Evolutionary conservation across 345 rosid species (phyloP).

Genomic region (Heritiera fomes): DNA sequence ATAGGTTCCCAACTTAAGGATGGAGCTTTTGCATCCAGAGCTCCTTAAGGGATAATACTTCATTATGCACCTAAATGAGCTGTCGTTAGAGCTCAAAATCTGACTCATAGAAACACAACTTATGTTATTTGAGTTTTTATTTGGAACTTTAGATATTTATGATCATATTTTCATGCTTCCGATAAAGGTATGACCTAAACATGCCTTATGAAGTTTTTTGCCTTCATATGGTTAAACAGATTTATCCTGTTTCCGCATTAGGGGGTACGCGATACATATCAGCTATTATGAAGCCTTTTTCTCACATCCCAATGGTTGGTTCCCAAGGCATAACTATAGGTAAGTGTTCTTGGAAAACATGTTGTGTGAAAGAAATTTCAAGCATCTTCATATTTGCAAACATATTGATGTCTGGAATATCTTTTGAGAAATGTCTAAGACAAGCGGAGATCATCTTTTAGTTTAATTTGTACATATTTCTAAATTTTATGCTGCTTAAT

Average conservation of each 20-base stretch:
- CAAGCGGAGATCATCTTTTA: background rate
- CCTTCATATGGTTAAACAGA: constrained; percentile 35
- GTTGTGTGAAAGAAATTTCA: background rate
- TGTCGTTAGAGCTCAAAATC: background rate
- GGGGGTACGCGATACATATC: constrained; percentile 52
- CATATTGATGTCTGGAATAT: background rate
- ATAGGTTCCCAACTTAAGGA: background rate
- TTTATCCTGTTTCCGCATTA: constrained; percentile 59
- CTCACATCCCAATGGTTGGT: constrained; percentile 59
- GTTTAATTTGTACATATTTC: background rate
- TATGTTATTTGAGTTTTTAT: background rate
- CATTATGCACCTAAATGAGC: background rate
- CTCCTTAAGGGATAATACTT: background rate
- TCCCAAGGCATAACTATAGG: constrained; percentile 65
- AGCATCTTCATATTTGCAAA: background rate
- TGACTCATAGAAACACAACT: background rate
- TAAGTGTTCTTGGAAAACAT: constrained; percentile 18
- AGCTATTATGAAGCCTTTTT: constrained; percentile 58
- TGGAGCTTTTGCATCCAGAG: background rate
- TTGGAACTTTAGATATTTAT: background rate
- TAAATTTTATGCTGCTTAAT: background rate
- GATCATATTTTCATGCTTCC: background rate
- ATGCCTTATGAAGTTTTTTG: constrained; percentile 8
- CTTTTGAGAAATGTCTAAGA: background rate
- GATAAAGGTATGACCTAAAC: background rate